Evolutionary conservation across 805 yeast genomes (phyloP).

Genomic region (Candida andamanensis): DNA sequence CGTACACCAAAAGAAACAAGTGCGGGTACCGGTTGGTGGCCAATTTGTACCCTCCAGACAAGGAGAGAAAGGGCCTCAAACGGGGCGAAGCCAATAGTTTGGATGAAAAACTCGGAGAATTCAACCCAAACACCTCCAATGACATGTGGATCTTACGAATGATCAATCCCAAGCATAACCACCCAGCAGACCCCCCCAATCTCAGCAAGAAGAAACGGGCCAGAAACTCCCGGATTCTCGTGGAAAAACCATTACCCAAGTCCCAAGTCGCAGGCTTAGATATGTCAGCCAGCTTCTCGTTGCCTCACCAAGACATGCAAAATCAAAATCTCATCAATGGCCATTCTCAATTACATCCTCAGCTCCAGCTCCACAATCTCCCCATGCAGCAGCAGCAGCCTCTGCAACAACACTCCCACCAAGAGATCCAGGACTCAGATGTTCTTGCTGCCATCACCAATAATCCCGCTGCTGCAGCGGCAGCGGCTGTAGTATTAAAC

Average conservation of each 20-base stretch:
- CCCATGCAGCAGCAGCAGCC: constrained; percentile 1
- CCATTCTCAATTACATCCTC: constrained; percentile 4
- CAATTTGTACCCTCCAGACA: constrained; percentile 40
- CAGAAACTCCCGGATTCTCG: constrained; percentile 36
- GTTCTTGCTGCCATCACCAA: constrained; percentile 35
- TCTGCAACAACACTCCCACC: constrained; percentile 21
- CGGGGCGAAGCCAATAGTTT: constrained; percentile 17
- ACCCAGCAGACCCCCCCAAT: constrained; percentile 37
- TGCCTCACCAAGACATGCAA: constrained; percentile 14
- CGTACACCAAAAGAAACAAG: constrained; percentile 43
- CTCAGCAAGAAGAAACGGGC: constrained; percentile 33
- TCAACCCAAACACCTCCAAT: constrained; percentile 11
- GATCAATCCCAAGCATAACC: constrained; percentile 44
- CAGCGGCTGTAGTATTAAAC: constrained; percentile 21
- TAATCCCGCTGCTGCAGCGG: constrained; percentile 16
- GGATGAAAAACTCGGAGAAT: constrained; percentile 22
- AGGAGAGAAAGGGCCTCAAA: constrained; percentile 32
- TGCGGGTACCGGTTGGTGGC: constrained; percentile 44
- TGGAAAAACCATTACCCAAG: constrained; percentile 35
- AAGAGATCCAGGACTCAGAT: constrained; percentile 32
- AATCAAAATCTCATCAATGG: constrained; percentile 9
- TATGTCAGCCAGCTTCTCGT: constrained; percentile 4
- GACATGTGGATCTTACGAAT: constrained; percentile 45
- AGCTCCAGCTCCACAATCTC: constrained; percentile 1
- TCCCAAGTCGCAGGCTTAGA: constrained; percentile 7